Evolutionary conservation across 2,329 filamentous ascomycete genomes (phyloP).

Genomic region (Elsinoe fawcettii): DNA sequence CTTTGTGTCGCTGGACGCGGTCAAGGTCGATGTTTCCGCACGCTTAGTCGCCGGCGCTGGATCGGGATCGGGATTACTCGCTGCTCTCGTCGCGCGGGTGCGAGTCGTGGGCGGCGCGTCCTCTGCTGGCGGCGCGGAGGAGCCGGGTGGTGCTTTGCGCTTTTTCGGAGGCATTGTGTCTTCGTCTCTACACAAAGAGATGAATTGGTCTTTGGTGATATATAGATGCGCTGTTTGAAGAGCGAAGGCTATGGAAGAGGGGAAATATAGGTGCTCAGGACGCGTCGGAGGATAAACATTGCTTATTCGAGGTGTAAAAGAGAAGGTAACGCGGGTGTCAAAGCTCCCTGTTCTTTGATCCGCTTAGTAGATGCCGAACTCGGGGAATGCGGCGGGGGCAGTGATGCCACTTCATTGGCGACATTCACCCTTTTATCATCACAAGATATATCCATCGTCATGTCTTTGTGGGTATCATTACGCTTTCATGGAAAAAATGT

Average conservation of each 20-base stretch:
- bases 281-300: constrained; percentile 9
- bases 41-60: not conserved
- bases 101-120: not conserved
- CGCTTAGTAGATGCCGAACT: too few species aligned
- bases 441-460: not conserved
- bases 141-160: constrained; percentile 3
- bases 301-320: not conserved
- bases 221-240: not conserved
- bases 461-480: not conserved
- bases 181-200: not conserved
- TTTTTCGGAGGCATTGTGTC: constrained; percentile 17
- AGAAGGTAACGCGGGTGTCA: constrained; percentile 6
- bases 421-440: too few species aligned
- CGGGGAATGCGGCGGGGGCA: too few species aligned
- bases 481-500: not conserved
- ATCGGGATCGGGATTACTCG: not conserved
- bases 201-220: not conserved
- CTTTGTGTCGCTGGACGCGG: not conserved
- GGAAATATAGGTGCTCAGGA: not conserved
- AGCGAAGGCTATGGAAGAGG: not conserved
- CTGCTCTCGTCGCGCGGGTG: not conserved
- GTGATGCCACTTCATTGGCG: too few species aligned
- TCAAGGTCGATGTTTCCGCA: not conserved
- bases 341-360: not conserved
- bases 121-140: not conserved